A percentile compares a stretch with the other conserved stretches of the same genome.
Evolutionary conservation across 441 rosid genomes (phyloP).

Genomic region (Erodium texanum): DNA sequence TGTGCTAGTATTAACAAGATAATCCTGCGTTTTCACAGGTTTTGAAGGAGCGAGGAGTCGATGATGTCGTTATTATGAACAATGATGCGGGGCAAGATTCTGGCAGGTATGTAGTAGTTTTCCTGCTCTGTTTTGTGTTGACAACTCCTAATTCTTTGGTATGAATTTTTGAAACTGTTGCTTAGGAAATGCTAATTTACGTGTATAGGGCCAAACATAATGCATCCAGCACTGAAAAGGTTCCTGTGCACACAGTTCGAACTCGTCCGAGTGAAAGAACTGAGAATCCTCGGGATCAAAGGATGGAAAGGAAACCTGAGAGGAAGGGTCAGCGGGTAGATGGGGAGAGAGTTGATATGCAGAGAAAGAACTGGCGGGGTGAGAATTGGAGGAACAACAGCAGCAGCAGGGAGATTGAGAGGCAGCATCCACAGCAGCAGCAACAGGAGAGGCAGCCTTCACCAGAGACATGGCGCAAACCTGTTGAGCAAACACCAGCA

Average conservation of each 20-base stretch:
- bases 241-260: conserved; percentile 31
- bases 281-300: conserved; percentile 38
- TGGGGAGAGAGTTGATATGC: conserved; percentile 38
- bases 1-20: background rate
- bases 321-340: conserved; percentile 29
- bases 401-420: conserved; percentile 33
- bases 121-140: background rate
- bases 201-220: conserved; percentile 37
- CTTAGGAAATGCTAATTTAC: too few species aligned
- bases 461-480: conserved; percentile 77
- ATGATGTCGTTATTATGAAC: conserved; percentile 33
- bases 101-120: conserved; percentile 34
- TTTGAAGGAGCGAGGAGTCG: conserved; percentile 59
- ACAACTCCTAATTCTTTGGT: background rate
- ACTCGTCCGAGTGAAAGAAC: conserved; percentile 29
- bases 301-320: conserved; percentile 39
- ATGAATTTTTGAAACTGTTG: too few species aligned
- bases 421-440: conserved; percentile 33
- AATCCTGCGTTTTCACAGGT: conserved; percentile 34
- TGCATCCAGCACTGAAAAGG: conserved; percentile 36
- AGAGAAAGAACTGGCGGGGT: conserved; percentile 52
- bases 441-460: conserved; percentile 65
- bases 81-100: conserved; percentile 34
- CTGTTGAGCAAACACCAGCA: conserved; percentile 45
- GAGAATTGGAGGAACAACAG: conserved; percentile 34